phyloP scores from a whole-genome alignment of 208 protist species.

The Wallacemonas rigidus region DNA sequence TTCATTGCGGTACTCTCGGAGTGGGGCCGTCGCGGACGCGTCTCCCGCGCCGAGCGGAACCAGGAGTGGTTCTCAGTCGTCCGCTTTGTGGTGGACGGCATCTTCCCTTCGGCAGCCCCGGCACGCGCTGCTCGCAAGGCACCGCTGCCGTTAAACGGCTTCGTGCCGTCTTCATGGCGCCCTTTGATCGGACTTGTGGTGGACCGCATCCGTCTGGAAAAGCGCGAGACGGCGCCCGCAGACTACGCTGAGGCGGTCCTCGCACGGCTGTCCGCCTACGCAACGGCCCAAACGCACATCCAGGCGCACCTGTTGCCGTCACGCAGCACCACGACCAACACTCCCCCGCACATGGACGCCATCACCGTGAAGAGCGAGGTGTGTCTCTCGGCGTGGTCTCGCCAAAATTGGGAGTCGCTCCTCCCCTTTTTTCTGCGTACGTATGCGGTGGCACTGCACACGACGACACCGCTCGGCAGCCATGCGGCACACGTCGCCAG shows the following conservation, averaged over 20 bases:
- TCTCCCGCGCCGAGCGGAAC: not conserved
- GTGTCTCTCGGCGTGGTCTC: not conserved
- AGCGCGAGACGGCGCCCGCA: constrained; percentile 19
- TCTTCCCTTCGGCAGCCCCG: not conserved
- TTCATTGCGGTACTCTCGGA: constrained; percentile 5
- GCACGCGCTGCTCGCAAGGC: not conserved
- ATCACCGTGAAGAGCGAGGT: too few species aligned
- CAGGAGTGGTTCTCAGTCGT: constrained; percentile 5
- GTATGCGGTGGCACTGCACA: constrained; percentile 16
- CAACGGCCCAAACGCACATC: not conserved
- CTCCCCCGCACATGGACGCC: too few species aligned
- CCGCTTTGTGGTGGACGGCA: constrained; percentile 19
- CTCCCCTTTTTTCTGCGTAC: constrained; percentile 42
- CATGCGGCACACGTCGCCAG: constrained; percentile 28
- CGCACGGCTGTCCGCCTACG: constrained; percentile 12
- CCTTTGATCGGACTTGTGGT: constrained; percentile 28
- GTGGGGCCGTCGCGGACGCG: constrained; percentile 4
- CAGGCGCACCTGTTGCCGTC: not conserved
- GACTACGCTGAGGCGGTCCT: constrained; percentile 31
- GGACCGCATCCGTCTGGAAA: constrained; percentile 29
- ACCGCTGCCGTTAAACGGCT: not conserved
- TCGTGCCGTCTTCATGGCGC: constrained; percentile 15
- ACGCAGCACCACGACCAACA: too few species aligned
- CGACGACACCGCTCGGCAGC: constrained; percentile 37
- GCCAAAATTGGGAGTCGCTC: constrained; percentile 23